These are phyloP conservation scores for Didymella exigua DNA, from an alignment of 2,329 filamentous ascomycete genomes.

Conservation along the genomic window DNA sequence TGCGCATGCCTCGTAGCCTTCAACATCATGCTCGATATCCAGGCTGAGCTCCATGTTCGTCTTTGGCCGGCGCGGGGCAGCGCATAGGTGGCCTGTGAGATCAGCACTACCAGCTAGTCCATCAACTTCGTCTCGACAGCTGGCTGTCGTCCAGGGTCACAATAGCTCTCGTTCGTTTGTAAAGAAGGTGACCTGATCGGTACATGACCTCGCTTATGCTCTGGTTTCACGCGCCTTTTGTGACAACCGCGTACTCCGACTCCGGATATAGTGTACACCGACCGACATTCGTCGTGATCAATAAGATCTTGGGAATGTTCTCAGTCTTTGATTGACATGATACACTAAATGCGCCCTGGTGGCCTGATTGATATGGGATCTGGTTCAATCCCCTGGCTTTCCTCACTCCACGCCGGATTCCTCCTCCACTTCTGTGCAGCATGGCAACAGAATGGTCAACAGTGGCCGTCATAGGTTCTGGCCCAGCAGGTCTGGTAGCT, in stretches of 20 bases:
- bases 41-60: not conserved
- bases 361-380: too few relatives aligned
- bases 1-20: too few relatives aligned
- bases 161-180: not conserved
- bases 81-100: not conserved
- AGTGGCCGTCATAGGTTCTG: slow-evolving; percentile 6
- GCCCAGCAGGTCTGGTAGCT: not conserved
- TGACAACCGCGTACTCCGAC: not conserved
- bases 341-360: too few relatives aligned
- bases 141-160: not conserved
- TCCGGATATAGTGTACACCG: not conserved
- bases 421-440: not conserved
- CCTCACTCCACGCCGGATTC: not conserved
- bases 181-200: not conserved
- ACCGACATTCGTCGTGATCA: not conserved
- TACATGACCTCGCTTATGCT: not conserved
- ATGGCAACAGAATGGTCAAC: not conserved
- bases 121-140: not conserved
- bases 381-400: not conserved
- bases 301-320: not conserved
- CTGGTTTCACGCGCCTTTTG: not conserved
- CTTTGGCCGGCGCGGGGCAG: not conserved
- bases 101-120: not conserved
- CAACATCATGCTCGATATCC: too few relatives aligned
- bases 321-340: too few relatives aligned